Evolutionary conservation across 2,329 filamentous ascomycete species (phyloP).

Genomic region (Graphilbum sp.): DNA sequence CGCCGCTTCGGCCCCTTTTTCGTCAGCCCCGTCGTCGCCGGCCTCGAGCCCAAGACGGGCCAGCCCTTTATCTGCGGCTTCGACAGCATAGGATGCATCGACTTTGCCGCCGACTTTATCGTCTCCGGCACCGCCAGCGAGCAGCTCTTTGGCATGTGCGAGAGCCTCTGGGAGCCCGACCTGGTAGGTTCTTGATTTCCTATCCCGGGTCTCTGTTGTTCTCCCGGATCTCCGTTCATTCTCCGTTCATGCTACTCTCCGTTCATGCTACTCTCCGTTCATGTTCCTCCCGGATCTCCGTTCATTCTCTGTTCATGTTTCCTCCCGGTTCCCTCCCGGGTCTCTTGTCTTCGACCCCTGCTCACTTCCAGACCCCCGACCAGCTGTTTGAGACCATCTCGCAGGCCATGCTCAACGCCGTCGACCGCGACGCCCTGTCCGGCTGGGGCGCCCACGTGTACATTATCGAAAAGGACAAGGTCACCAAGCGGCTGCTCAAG

Average conservation of each 20-base stretch:
- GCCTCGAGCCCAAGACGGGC: slow-evolving; percentile 83
- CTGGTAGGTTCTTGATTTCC: slow-evolving; percentile 42
- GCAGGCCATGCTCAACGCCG: slow-evolving; percentile 84
- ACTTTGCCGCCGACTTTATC: slow-evolving; percentile 99
- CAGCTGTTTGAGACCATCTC: slow-evolving; percentile 98
- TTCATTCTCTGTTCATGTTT: not conserved
- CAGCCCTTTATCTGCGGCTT: slow-evolving; percentile 98
- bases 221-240: not conserved
- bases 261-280: not conserved
- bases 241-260: not conserved
- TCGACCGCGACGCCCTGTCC: slow-evolving; percentile 90
- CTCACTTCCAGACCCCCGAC: slow-evolving; percentile 53
- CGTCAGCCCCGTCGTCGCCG: slow-evolving; percentile 84
- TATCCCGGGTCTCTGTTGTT: too few relatives aligned
- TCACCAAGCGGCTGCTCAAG: slow-evolving; percentile 97
- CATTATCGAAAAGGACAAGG: slow-evolving; percentile 99
- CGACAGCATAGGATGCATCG: slow-evolving; percentile 97
- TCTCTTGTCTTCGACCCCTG: not conserved
- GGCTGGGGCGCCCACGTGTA: slow-evolving; percentile 98
- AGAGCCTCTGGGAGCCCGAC: slow-evolving; percentile 95
- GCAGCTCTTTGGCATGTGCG: slow-evolving; percentile 97
- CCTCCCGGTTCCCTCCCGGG: not conserved
- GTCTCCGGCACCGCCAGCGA: slow-evolving; percentile 92
- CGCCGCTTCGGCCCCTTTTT: slow-evolving; percentile 93
- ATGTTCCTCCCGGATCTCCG: not conserved